Conservation (phyloP, 192 early-diverging fungal species). For the Phycomyces blakesleeanus region DNA sequence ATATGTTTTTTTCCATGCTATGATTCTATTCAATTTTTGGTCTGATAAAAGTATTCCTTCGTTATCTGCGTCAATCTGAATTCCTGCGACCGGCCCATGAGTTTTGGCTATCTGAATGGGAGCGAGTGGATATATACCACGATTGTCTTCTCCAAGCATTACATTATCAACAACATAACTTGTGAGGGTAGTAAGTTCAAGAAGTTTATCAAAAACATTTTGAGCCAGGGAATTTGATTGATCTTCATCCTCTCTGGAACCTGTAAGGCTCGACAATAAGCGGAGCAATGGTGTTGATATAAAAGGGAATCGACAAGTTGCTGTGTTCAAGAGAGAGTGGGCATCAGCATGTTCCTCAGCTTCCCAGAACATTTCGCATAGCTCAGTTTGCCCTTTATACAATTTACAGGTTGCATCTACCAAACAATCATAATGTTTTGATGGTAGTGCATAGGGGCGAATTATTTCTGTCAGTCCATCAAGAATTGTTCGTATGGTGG, state of each 20-base stretch:
- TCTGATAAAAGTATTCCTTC: slow-evolving; percentile 13
- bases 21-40: slow-evolving; percentile 1
- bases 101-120: neutral
- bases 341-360: no score
- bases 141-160: neutral
- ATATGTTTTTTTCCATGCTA: slow-evolving; percentile 19
- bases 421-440: slow-evolving; percentile 11
- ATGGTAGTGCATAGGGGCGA: slow-evolving; percentile 15
- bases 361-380: no score
- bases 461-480: slow-evolving; percentile 5
- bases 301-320: no score
- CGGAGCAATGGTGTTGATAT: no score
- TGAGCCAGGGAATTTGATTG: no score
- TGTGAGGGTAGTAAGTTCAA: neutral
- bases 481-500: neutral
- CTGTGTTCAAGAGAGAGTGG: no score
- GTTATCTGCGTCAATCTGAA: slow-evolving; percentile 13
- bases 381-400: no score
- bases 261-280: no score
- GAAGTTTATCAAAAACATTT: neutral
- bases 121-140: neutral
- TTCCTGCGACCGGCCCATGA: neutral
- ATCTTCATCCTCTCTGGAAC: no score
- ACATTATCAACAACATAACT: neutral
- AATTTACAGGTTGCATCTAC: neutral